Conservation (phyloP, 2,329 filamentous ascomycete genomes). For the Bertia moriformis region DNA sequence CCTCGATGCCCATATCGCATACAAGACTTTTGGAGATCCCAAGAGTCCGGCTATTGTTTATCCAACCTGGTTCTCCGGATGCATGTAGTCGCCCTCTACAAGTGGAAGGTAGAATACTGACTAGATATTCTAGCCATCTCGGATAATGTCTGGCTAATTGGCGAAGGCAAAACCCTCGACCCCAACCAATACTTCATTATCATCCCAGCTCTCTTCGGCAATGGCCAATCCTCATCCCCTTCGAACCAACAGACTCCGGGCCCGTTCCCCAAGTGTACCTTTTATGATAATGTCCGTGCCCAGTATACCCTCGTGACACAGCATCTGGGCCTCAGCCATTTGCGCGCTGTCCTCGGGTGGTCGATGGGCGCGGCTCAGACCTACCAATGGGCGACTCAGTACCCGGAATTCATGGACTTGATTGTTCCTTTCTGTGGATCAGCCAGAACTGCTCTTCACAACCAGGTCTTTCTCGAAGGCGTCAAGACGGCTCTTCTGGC, state of each 20-base stretch:
- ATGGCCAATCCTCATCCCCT: slow-evolving; percentile 53
- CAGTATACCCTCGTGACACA: slow-evolving; percentile 53
- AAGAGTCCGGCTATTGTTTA: slow-evolving; percentile 56
- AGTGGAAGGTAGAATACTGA: neutral
- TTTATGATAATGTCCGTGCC: slow-evolving; percentile 57
- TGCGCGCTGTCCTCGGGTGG: slow-evolving; percentile 52
- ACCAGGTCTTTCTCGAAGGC: slow-evolving; percentile 54
- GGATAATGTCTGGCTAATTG: slow-evolving; percentile 65
- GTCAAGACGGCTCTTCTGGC: slow-evolving; percentile 45
- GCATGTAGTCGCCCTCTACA: slow-evolving; percentile 16
- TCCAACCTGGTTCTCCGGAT: slow-evolving; percentile 61
- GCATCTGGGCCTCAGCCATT: slow-evolving; percentile 42
- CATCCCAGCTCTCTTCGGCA: slow-evolving; percentile 54
- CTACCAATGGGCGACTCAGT: slow-evolving; percentile 49
- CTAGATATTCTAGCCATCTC: slow-evolving; percentile 35
- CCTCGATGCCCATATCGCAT: slow-evolving; percentile 54
- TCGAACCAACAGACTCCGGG: slow-evolving; percentile 39
- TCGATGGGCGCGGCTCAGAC: slow-evolving; percentile 58
- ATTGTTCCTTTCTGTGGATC: slow-evolving; percentile 52
- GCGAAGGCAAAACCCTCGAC: slow-evolving; percentile 46
- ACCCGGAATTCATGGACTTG: slow-evolving; percentile 51
- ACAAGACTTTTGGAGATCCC: slow-evolving; percentile 58
- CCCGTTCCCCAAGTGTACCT: slow-evolving; percentile 46
- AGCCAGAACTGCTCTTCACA: slow-evolving; percentile 50
- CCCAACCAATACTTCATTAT: slow-evolving; percentile 55